A percentile compares a stretch with the other conserved stretches of the same genome.
Evolutionary conservation across 2,329 filamentous ascomycete species (phyloP).

Genomic region (Plectosphaerella sp.): DNA sequence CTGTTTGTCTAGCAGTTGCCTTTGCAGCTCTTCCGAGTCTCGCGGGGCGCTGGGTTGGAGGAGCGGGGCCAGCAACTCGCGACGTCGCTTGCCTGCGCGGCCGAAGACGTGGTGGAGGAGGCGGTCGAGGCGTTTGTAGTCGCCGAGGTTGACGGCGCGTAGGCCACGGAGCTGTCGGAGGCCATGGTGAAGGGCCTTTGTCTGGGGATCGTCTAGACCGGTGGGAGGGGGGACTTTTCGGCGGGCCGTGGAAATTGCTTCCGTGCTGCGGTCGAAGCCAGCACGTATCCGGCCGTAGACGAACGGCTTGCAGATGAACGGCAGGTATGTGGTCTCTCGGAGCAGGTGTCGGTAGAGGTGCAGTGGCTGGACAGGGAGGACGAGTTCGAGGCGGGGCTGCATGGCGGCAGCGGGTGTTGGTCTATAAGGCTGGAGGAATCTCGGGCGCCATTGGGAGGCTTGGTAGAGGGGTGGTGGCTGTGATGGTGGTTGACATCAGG

Average conservation of each 20-base stretch:
- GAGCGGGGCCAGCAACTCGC: slow-evolving; percentile 39
- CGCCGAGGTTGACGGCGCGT: slow-evolving; percentile 49
- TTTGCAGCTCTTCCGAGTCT: slow-evolving; percentile 36
- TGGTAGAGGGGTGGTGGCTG: too few species aligned
- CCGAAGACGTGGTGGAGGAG: slow-evolving; percentile 49
- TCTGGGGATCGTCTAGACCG: background rate
- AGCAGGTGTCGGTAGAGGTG: slow-evolving; percentile 56
- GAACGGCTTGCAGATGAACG: slow-evolving; percentile 41
- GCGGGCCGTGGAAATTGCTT: slow-evolving; percentile 18
- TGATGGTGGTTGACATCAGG: too few species aligned
- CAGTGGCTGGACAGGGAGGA: slow-evolving; percentile 24
- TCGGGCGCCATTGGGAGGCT: too few species aligned
- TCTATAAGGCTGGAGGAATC: background rate
- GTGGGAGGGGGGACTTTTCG: slow-evolving; percentile 5
- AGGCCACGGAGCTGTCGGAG: slow-evolving; percentile 34
- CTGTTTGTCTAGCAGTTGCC: slow-evolving; percentile 1
- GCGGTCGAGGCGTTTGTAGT: slow-evolving; percentile 37
- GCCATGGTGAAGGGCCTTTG: slow-evolving; percentile 3
- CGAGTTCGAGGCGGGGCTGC: slow-evolving; percentile 15
- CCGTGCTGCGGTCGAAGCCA: slow-evolving; percentile 29
- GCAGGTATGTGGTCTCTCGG: slow-evolving; percentile 57
- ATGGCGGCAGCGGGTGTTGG: background rate
- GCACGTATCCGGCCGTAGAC: slow-evolving; percentile 36
- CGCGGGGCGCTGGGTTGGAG: slow-evolving; percentile 28
- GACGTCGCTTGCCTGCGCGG: slow-evolving; percentile 45